These are phyloP conservation scores for Aspergillus candidus DNA, from an alignment of 2,329 filamentous ascomycete genomes.

Conservation along the genomic window DNA sequence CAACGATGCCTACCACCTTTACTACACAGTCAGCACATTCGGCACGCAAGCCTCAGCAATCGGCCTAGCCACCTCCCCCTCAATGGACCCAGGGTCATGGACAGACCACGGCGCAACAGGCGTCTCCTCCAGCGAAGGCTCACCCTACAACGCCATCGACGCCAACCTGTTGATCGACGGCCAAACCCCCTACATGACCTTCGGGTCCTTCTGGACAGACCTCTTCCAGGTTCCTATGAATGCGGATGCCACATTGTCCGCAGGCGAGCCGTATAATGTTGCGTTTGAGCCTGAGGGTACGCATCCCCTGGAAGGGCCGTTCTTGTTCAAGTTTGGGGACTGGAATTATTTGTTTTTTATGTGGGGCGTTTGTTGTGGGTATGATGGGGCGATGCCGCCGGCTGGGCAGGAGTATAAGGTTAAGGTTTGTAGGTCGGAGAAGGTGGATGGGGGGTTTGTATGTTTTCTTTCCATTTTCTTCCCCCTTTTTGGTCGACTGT, in stretches of 20 bases:
- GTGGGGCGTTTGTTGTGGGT: conserved; percentile 56
- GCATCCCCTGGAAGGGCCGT: conserved; percentile 53
- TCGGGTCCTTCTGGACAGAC: conserved; percentile 64
- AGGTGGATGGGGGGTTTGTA: conserved; percentile 50
- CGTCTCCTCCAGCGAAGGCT: conserved; percentile 33
- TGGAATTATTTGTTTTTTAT: conserved; percentile 63
- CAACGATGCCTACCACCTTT: conserved; percentile 57
- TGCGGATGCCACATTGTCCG: conserved; percentile 24
- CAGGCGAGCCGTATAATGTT: conserved; percentile 42
- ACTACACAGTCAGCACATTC: conserved; percentile 60
- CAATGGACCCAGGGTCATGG: conserved; percentile 34
- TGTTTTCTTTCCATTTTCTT: conserved; percentile 8
- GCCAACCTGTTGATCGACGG: conserved; percentile 45
- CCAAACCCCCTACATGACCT: conserved; percentile 48
- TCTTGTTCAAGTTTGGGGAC: conserved; percentile 49
- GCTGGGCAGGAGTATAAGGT: conserved; percentile 60
- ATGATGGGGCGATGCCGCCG: conserved; percentile 47
- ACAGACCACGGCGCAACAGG: conserved; percentile 29
- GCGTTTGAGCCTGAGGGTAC: conserved; percentile 48
- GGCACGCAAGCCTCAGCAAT: conserved; percentile 58
- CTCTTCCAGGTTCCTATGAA: conserved; percentile 55
- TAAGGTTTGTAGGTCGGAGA: conserved; percentile 55
- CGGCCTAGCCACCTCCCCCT: conserved; percentile 49
- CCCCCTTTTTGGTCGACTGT: too few species aligned
- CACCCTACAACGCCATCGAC: conserved; percentile 58